Evolutionary conservation across 2,329 filamentous ascomycete species (phyloP).

Genomic region (Massarina eburnea): DNA sequence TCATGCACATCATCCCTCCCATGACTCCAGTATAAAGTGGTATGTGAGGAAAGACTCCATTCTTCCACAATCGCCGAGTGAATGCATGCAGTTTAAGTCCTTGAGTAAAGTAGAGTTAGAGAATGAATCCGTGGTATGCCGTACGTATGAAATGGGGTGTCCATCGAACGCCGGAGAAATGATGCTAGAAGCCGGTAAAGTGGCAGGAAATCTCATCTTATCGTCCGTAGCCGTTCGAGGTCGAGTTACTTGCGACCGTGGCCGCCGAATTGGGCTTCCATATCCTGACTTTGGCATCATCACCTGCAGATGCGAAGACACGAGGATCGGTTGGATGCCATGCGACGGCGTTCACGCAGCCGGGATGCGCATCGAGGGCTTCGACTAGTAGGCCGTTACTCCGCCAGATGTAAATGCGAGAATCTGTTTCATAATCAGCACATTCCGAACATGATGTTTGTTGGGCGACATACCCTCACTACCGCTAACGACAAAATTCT

Average conservation of each 20-base stretch:
- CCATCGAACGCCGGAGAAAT: neutral
- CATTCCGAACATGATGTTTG: neutral
- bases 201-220: neutral
- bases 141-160: neutral
- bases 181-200: neutral
- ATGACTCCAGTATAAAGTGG: too few species aligned
- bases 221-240: constrained; percentile 1
- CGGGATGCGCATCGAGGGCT: constrained; percentile 72
- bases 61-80: neutral
- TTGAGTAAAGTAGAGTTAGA: neutral
- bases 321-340: constrained; percentile 85
- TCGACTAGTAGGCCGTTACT: constrained; percentile 78
- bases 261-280: constrained; percentile 46
- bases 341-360: constrained; percentile 80
- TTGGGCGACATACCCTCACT: constrained; percentile 69
- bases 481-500: constrained; percentile 88
- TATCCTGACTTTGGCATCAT: constrained; percentile 84
- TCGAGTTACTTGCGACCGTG: constrained; percentile 4
- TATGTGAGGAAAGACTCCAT: neutral
- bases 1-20: too few species aligned
- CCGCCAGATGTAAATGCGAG: constrained; percentile 84
- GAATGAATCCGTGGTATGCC: neutral
- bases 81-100: neutral
- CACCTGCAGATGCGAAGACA: constrained; percentile 88
- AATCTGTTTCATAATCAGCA: constrained; percentile 51